Evolutionary conservation across 768 basidiomycete species (phyloP).

Genomic region (Lentinus tigrinus): DNA sequence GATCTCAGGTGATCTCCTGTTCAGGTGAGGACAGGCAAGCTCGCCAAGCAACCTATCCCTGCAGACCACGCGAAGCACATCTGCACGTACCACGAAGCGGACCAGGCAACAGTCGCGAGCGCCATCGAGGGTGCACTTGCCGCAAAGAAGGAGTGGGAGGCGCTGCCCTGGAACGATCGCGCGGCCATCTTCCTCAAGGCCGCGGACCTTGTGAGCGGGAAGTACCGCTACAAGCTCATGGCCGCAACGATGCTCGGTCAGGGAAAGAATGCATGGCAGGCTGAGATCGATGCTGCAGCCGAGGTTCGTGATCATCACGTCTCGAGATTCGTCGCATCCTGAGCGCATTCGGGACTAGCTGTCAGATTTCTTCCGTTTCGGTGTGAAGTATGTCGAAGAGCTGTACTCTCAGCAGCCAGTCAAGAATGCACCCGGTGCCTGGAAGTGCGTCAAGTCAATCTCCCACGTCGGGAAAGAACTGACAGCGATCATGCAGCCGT

Average conservation of each 20-base stretch:
- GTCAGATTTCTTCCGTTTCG: conserved; percentile 92
- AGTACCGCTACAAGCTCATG: conserved; percentile 92
- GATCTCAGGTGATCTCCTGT: not conserved
- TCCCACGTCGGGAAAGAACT: no score
- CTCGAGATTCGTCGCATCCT: not conserved
- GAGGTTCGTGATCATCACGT: conserved; percentile 58
- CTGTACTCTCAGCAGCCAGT: conserved; percentile 88
- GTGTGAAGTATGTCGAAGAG: conserved; percentile 95
- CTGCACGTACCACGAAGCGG: conserved; percentile 87
- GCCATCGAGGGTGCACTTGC: conserved; percentile 89
- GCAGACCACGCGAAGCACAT: conserved; percentile 82
- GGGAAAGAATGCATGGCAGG: conserved; percentile 99
- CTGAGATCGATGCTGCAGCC: conserved; percentile 98
- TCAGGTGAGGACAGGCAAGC: conserved; percentile 78
- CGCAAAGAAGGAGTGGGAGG: conserved; percentile 89
- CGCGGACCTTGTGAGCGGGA: conserved; percentile 91
- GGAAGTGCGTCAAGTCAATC: conserved; percentile 73
- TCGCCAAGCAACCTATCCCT: conserved; percentile 80
- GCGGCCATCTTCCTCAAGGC: conserved; percentile 99
- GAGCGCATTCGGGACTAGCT: conserved; percentile 42
- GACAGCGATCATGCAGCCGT: conserved; percentile 52
- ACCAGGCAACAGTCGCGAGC: conserved; percentile 63
- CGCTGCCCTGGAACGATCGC: conserved; percentile 93
- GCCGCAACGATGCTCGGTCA: conserved; percentile 98
- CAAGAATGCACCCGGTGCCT: conserved; percentile 80